These are phyloP conservation scores for Phytophthora niederhauseri DNA, from an alignment of 352 stramenopile species.

Conservation along the genomic window DNA sequence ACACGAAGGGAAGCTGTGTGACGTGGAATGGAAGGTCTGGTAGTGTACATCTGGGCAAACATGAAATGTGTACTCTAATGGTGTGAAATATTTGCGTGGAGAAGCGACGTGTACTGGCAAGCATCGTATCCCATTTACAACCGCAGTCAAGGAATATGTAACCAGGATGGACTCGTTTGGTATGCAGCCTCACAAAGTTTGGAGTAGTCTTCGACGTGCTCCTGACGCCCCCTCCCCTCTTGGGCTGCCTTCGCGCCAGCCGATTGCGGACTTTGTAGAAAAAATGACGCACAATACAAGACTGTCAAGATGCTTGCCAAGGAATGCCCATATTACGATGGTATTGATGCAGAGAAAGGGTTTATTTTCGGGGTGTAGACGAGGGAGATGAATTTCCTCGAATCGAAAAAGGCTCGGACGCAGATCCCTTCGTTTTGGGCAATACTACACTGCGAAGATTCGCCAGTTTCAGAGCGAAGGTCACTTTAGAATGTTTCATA, in stretches of 20 bases:
- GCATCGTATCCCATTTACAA: neutral
- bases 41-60: neutral
- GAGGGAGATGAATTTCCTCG: neutral
- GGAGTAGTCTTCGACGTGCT: neutral
- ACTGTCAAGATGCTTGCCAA: too few relatives aligned
- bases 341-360: neutral
- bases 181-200: neutral
- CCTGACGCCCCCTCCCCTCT: neutral
- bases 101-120: neutral
- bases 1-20: neutral
- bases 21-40: neutral
- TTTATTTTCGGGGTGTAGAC: constrained; percentile 1
- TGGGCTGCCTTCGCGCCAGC: neutral
- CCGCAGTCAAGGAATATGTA: neutral
- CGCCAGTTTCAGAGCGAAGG: neutral
- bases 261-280: neutral
- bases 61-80: neutral
- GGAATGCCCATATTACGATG: neutral
- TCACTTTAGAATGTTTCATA: too few relatives aligned
- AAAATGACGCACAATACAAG: neutral
- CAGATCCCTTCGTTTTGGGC: constrained; percentile 3
- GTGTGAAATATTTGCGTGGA: neutral
- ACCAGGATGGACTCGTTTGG: neutral
- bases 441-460: neutral
- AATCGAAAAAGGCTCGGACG: constrained; percentile 3